phyloP scores from a whole-genome alignment of 1,284 basidiomycete species.

The Coniferiporia weirii region DNA sequence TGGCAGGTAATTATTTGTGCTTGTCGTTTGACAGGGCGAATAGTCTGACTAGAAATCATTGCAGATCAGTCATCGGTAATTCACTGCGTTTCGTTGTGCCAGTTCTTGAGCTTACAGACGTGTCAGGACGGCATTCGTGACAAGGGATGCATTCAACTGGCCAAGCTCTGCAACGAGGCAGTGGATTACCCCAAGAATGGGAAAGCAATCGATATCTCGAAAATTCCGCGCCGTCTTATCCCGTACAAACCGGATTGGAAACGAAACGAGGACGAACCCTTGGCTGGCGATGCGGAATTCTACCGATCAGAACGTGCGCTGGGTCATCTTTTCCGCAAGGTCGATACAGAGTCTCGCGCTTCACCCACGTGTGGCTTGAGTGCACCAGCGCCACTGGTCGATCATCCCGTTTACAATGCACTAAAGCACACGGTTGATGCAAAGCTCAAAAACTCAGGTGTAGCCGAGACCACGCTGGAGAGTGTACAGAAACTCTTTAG shows the following conservation, averaged over 20 bases:
- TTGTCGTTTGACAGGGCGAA: neutral
- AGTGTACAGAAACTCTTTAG: conserved; percentile 40
- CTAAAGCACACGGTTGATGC: neutral
- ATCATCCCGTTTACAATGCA: conserved; percentile 4
- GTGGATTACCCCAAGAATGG: conserved; percentile 76
- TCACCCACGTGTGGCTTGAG: neutral
- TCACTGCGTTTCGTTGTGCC: neutral
- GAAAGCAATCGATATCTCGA: conserved; percentile 50
- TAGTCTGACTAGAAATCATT: neutral
- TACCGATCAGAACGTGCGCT: conserved; percentile 65
- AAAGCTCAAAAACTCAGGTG: conserved; percentile 3
- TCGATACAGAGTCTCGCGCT: conserved; percentile 33
- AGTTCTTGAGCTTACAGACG: neutral
- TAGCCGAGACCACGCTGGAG: conserved; percentile 17
- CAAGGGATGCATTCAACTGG: conserved; percentile 54
- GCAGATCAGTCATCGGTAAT: conserved; percentile 63
- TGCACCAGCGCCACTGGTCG: neutral
- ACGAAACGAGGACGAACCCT: conserved; percentile 50
- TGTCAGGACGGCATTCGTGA: conserved; percentile 67
- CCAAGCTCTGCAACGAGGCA: conserved; percentile 60
- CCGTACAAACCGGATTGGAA: conserved; percentile 75
- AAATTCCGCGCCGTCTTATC: conserved; percentile 47
- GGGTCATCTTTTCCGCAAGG: conserved; percentile 60
- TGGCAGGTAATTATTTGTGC: conserved; percentile 51
- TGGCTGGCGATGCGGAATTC: conserved; percentile 55